Percentiles rank a stretch among this genome's conserved stretches.
Evolutionary conservation across 169 alveolate genomes (phyloP).

Genomic region (Pseudocohnilembus persalinus): DNA sequence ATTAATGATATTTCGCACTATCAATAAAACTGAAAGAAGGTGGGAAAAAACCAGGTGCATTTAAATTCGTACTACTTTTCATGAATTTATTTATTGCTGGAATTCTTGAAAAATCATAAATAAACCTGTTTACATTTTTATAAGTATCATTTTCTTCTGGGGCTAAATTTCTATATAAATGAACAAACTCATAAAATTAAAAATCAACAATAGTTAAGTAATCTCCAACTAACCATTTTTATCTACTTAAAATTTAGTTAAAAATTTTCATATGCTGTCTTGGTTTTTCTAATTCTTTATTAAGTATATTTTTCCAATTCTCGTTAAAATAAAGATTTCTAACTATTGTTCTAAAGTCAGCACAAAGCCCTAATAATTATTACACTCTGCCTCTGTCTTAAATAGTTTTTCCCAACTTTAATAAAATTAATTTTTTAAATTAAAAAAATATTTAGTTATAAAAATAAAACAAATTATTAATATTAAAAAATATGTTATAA

Average conservation of each 20-base stretch:
- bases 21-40: no score
- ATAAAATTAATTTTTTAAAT: no score
- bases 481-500: no score
- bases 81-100: background rate
- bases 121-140: background rate
- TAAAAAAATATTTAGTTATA: no score
- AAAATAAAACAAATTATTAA: no score
- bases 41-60: background rate
- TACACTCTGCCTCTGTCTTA: background rate
- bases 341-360: background rate
- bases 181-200: background rate
- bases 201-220: background rate
- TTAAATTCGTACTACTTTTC: background rate
- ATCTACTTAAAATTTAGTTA: background rate
- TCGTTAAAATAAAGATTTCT: background rate
- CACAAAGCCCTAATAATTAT: background rate
- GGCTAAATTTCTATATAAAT: background rate
- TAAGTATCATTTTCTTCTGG: background rate
- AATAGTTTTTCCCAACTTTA: background rate
- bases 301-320: background rate
- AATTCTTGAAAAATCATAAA: background rate
- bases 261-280: background rate
- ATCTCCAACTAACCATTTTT: background rate
- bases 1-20: no score
- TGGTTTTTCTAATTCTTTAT: background rate